phyloP scores from a whole-genome alignment of 75 land plant species.

The Picea glauca region DNA sequence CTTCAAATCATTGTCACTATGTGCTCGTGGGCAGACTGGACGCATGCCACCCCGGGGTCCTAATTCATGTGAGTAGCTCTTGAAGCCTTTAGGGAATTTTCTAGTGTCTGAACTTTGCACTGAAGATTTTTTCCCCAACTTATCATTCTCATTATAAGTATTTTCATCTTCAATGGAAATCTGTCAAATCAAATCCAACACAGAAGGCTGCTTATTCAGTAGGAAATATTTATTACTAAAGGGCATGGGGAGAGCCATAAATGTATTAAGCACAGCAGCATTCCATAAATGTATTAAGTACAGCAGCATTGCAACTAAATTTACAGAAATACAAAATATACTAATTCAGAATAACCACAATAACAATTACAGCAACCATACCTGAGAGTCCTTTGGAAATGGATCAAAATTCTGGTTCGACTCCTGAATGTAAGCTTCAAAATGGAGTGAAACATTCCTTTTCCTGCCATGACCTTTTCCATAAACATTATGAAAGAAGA shows the following conservation, averaged over 20 bases:
- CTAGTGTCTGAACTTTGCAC: conserved; percentile 13
- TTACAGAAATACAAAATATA: neutral
- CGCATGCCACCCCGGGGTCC: conserved; percentile 66
- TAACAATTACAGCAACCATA: neutral
- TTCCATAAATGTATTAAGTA: neutral
- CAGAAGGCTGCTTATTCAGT: neutral
- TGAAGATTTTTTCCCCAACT: conserved; percentile 28
- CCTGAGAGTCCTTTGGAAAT: neutral
- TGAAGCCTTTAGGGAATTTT: conserved; percentile 39
- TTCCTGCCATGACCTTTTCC: conserved; percentile 7
- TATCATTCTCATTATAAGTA: conserved; percentile 16
- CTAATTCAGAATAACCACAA: neutral
- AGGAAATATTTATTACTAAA: neutral
- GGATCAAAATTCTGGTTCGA: conserved; percentile 5
- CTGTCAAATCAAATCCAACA: neutral
- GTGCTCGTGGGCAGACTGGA: conserved; percentile 43
- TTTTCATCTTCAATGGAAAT: neutral
- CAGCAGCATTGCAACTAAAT: neutral
- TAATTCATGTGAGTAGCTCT: conserved; percentile 85
- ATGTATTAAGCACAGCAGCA: neutral
- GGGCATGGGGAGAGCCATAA: neutral
- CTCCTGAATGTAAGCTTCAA: neutral
- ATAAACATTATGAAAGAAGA: neutral
- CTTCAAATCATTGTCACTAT: conserved; percentile 61
- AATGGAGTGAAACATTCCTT: neutral